Evolutionary conservation across 345 rosid species (phyloP).

Genomic region (Zanthoxylum bungeanum): DNA sequence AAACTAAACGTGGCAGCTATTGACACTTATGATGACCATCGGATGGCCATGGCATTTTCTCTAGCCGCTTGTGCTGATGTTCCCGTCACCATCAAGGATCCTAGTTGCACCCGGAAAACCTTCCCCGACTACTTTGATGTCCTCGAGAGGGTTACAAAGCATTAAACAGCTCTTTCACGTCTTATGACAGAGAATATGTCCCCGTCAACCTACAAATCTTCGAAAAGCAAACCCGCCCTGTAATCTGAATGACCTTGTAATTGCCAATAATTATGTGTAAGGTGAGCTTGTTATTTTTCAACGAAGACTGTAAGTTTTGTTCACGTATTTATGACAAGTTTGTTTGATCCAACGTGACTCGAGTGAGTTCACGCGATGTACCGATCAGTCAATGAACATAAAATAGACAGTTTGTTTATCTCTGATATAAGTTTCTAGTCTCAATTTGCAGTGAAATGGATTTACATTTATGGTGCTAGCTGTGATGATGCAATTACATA

Average conservation of each 20-base stretch:
- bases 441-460: background rate
- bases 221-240: background rate
- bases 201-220: background rate
- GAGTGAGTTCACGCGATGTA: background rate
- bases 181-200: background rate
- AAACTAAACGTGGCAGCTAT: conserved; percentile 68
- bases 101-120: conserved; percentile 87
- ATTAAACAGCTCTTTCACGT: conserved; percentile 16
- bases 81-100: conserved; percentile 90
- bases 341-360: background rate
- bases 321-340: background rate
- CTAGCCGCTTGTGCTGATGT: conserved; percentile 97
- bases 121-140: conserved; percentile 96
- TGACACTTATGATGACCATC: conserved; percentile 93
- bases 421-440: background rate
- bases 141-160: conserved; percentile 69
- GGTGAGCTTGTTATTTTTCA: conserved; percentile 10
- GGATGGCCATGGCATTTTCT: conserved; percentile 99
- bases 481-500: background rate
- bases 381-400: background rate
- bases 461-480: background rate
- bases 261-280: background rate
- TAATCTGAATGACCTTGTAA: conserved; percentile 6
- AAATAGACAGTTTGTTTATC: background rate
- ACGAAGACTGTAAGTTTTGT: background rate